phyloP scores from a whole-genome alignment of 495 filamentous ascomycete species.

The Penicillium dipodomyicola region DNA sequence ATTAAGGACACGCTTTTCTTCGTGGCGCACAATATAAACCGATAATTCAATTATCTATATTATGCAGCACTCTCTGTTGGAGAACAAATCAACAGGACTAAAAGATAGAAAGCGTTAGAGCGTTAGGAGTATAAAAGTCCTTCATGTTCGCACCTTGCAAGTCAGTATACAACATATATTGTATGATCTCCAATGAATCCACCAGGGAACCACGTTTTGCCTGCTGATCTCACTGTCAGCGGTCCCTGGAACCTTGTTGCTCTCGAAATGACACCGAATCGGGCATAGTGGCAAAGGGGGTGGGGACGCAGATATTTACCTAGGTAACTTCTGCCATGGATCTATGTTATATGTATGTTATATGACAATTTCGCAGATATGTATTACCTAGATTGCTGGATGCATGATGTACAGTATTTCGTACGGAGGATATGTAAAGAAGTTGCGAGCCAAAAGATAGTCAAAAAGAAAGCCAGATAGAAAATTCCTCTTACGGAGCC shows the following conservation, averaged over 20 bases:
- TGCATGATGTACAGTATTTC: slow-evolving; percentile 1
- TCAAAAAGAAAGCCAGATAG: neutral
- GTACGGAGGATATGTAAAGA: neutral
- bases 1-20: neutral
- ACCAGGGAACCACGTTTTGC: neutral
- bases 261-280: slow-evolving; percentile 13
- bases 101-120: neutral
- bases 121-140: neutral
- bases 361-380: slow-evolving; percentile 13
- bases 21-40: neutral
- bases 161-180: too few species aligned
- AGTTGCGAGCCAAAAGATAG: neutral
- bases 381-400: slow-evolving; percentile 9
- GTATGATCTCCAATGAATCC: slow-evolving; percentile 1
- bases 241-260: slow-evolving; percentile 6
- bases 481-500: neutral
- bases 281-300: slow-evolving; percentile 12
- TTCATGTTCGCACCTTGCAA: slow-evolving; percentile 5
- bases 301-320: slow-evolving; percentile 7
- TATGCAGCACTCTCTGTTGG: neutral
- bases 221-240: neutral
- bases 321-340: slow-evolving; percentile 11
- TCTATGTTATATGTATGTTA: neutral
- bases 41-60: neutral
- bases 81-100: neutral